Conservation (phyloP, 352 stramenopile genomes). For the Globisporangium rhizosaccharum region DNA sequence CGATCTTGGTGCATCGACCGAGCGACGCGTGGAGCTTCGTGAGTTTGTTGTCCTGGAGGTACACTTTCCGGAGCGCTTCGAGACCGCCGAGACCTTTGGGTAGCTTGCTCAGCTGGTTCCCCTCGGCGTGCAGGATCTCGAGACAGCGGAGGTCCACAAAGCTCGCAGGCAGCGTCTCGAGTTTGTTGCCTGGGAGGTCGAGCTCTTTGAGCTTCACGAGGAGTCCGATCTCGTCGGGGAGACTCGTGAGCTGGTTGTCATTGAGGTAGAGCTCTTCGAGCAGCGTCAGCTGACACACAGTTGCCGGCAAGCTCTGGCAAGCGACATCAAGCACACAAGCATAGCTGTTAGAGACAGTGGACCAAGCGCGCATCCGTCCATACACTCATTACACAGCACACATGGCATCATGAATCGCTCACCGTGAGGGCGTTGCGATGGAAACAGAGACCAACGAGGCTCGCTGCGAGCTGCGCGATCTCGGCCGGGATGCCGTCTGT, state of each 20-base stretch:
- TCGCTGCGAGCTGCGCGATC: slow-evolving; percentile 37
- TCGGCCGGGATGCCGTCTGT: slow-evolving; percentile 45
- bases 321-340: neutral
- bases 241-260: slow-evolving; percentile 53
- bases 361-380: no score
- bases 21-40: slow-evolving; percentile 77
- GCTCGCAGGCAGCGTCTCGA: slow-evolving; percentile 55
- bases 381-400: neutral
- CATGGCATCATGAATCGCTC: no score
- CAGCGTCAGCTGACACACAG: slow-evolving; percentile 52
- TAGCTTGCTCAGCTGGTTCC: slow-evolving; percentile 66
- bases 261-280: slow-evolving; percentile 87
- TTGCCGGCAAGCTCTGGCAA: slow-evolving; percentile 45
- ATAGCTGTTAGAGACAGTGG: neutral
- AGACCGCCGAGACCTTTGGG: slow-evolving; percentile 74
- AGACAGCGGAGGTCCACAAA: slow-evolving; percentile 67
- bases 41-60: slow-evolving; percentile 80
- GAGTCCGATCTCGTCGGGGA: slow-evolving; percentile 69
- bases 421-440: slow-evolving; percentile 80
- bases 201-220: slow-evolving; percentile 76
- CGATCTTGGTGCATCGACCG: slow-evolving; percentile 65
- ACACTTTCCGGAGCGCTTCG: slow-evolving; percentile 66
- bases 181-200: slow-evolving; percentile 65
- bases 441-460: slow-evolving; percentile 62
- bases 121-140: slow-evolving; percentile 77